Conservation (phyloP, 2,329 filamentous ascomycete species). For the Penicillium sclerotigenum region DNA sequence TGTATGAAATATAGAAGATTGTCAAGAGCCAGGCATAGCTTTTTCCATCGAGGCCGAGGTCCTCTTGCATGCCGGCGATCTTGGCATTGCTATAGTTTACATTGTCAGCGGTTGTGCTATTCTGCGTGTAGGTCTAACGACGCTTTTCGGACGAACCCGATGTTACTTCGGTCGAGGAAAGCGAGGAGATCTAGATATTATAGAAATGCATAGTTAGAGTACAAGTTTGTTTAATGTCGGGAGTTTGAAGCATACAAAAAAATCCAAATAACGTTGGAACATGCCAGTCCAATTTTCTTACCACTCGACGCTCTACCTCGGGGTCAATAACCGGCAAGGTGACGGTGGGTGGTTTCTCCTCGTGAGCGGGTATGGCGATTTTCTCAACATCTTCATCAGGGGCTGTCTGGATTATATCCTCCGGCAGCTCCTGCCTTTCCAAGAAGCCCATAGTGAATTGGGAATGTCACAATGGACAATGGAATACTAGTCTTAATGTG, state of each 20-base stretch:
- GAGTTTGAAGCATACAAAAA: slow-evolving; percentile 34
- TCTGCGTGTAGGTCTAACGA: neutral
- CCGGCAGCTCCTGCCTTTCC: slow-evolving; percentile 14
- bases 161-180: slow-evolving; percentile 52
- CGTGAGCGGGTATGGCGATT: slow-evolving; percentile 16
- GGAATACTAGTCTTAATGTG: neutral
- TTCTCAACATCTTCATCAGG: slow-evolving; percentile 30
- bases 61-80: slow-evolving; percentile 53
- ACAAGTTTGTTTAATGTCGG: neutral
- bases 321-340: slow-evolving; percentile 30
- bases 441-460: slow-evolving; percentile 21
- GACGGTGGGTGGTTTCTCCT: slow-evolving; percentile 22
- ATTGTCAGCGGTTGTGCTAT: slow-evolving; percentile 1
- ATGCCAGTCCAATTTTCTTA: slow-evolving; percentile 38
- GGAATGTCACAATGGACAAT: neutral
- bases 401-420: slow-evolving; percentile 24
- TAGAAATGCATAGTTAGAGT: neutral
- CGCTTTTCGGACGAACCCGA: slow-evolving; percentile 38
- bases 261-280: slow-evolving; percentile 38
- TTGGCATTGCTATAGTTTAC: slow-evolving; percentile 47
- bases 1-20: slow-evolving; percentile 53
- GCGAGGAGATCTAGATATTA: slow-evolving; percentile 43
- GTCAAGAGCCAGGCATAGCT: slow-evolving; percentile 52
- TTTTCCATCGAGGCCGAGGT: slow-evolving; percentile 48
- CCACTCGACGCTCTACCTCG: slow-evolving; percentile 33